Evolutionary conservation across 2,329 filamentous ascomycete genomes (phyloP).

Genomic region (Aspergillus ochraceus): DNA sequence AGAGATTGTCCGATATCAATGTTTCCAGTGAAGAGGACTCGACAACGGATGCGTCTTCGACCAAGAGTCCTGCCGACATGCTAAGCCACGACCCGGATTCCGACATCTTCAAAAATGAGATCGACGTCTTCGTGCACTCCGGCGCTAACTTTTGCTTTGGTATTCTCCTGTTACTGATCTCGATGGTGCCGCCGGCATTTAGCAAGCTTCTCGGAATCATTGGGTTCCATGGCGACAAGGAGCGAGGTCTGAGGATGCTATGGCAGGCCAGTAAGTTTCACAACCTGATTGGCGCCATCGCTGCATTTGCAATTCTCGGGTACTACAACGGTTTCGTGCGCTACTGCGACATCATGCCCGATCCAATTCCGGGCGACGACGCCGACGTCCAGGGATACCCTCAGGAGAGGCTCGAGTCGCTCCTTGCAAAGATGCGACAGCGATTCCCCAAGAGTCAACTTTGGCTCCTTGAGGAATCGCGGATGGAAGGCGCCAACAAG

Average conservation of each 20-base stretch:
- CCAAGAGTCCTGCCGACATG: constrained; percentile 26
- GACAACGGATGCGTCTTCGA: constrained; percentile 21
- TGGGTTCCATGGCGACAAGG: constrained; percentile 86
- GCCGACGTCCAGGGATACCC: constrained; percentile 71
- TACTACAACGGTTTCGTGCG: constrained; percentile 89
- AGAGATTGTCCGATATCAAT: constrained; percentile 25
- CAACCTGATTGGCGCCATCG: constrained; percentile 91
- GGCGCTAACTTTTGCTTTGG: constrained; percentile 89
- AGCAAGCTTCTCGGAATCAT: constrained; percentile 82
- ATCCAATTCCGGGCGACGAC: constrained; percentile 41
- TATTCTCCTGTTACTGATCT: constrained; percentile 80
- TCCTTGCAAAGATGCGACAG: constrained; percentile 72
- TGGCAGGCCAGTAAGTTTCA: constrained; percentile 85
- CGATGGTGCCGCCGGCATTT: constrained; percentile 88
- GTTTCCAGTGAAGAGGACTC: constrained; percentile 21
- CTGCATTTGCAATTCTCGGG: constrained; percentile 74
- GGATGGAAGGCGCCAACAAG: constrained; percentile 68
- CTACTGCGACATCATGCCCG: constrained; percentile 82
- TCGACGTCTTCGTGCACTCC: constrained; percentile 86
- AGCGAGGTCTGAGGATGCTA: constrained; percentile 77
- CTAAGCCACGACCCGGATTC: constrained; percentile 57
- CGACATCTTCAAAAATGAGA: constrained; percentile 67
- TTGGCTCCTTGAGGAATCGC: constrained; percentile 86
- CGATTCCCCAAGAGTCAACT: constrained; percentile 80
- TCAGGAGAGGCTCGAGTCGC: constrained; percentile 60